Evolutionary conservation across 2,329 filamentous ascomycete genomes (phyloP), one percentile per base, ranked within the genome.

Genomic region (Trichophyton mentagrophytes): DNA sequence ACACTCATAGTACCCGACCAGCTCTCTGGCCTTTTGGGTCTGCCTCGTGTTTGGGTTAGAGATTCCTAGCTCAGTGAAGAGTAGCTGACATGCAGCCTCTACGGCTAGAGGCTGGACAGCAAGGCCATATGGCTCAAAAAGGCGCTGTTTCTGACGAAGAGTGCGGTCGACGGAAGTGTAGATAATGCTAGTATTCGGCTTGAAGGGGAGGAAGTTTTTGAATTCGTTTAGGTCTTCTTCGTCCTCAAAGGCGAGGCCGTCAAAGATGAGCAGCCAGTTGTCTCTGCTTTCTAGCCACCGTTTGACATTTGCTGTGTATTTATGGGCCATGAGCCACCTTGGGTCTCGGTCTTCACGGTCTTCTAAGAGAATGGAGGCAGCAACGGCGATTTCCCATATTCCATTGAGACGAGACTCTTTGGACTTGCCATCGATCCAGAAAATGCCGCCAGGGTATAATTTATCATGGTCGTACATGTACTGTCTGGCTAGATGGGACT

Each of bases 251-350:
- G 79, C 80, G 27, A 88, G 78, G 0, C 85, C 85, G 64, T 89
- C 86, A 44, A 88, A 79, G 1, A 88, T 77, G 30, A 89, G 70
- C 1, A 89, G 74, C 86, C 86, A 89, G 6, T 82, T 78, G n/a
- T 82, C 76, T 20, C 79, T 80, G 20, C 72, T 72, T 64, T 82
- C 81, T 49, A 89, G 78, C 85, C 85, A 88, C 22, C 75, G 73
- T 17, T 79, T 78, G 7, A 88, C 85, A 1, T 78, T 72, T 20
- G 78, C 76, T 8, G 86, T 79, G 66, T 83, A 82, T 33, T 77
- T 75, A 57, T 66, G 67, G 38, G 80, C 74, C 40, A 77, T 74
- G 11, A 71, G 69, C 30, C 70, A 73, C 13, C 69, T 66, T 1
- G 68, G 67, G 15, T 76, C 73, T n/a, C 69, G 68, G 8, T 73